Base-by-base conservation (phyloP, 768 basidiomycete genomes). In the Mrakia frigida region DNA sequence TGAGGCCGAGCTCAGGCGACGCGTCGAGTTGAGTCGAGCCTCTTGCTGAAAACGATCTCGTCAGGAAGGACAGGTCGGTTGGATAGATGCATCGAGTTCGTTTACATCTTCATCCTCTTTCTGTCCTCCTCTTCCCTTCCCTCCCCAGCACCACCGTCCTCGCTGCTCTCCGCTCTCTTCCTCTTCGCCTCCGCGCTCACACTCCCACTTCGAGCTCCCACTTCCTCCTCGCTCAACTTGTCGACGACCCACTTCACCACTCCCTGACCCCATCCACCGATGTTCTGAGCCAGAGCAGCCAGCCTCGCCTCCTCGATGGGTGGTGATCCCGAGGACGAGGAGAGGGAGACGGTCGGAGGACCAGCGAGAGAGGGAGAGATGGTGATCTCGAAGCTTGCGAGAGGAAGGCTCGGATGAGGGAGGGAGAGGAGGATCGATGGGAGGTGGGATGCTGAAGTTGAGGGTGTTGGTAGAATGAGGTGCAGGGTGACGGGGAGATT, bases 51-150 rank as follows among this genome's bases (percentile, higher is more conserved):
- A n/a, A n/a, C n/a, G n/a, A n/a, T n/a, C n/a, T n/a, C n/a, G n/a
- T n/a, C n/a, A n/a, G n/a, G n/a, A n/a, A n/a, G n/a, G n/a, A n/a
- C n/a, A n/a, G n/a, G n/a, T n/a, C n/a, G n/a, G n/a, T n/a, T n/a
- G n/a, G n/a, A n/a, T n/a, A n/a, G n/a, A n/a, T n/a, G n/a, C n/a
- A n/a, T n/a, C n/a, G 13, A 14, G 46, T 18, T 50, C 46, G 21
- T 50, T 50, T 18, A 65, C 10, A 65, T 65, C 35, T 53, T 71
- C 31, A n/a, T 7, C 43, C 70, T 41, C 53, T 71, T 71, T 35
- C 70, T 71, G 0, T 71, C 70, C 46, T 71, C 70, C 25, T 71
- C 70, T 6, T 56, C 70, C 25, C 43, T n/a, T n/a, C n/a, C n/a
- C n/a, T n/a, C n/a, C n/a, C n/a, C n/a, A 16, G 13, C 46, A 9